Base-by-base conservation (phyloP, 192 early-diverging fungal genomes). In the Cladochytrium replicatum region DNA sequence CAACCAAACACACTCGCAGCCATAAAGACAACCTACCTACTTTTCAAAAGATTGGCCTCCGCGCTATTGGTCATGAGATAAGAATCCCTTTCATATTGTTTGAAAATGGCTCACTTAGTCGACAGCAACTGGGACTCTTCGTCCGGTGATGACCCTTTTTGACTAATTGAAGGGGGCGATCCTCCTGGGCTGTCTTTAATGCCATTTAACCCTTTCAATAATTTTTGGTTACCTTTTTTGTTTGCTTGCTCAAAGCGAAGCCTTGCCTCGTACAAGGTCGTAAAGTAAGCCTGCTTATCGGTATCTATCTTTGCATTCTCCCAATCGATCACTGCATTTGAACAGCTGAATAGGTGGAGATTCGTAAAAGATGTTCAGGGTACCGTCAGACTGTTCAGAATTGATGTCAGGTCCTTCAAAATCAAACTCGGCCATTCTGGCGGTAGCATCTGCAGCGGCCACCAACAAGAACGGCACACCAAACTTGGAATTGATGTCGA, bases 211-310 rank as follows among this genome's bases (percentile, higher is more conserved):
- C 43, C 43, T 44, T 27, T 27, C 13, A 37, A 13, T 13, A 13
- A 15, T 50, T 8, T 52, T 37, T 43, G 6, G 29, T 39, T 44
- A 19, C 27, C 31, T 55, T 24, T 54, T 39, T 29, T 11, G 3
- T 6, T 24, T 41, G 41, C 47, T 31, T 23, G 49, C 19, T 25
- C 29, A 21, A 24, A 22, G 54, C 59, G n/a, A n/a, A n/a, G n/a
- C 24, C 52, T 55, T 2, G 48, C 25, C 39, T 66, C 63, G 13
- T 61, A 57, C 15, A 72, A 34, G 34, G 61, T 64, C 26, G 48
- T 45, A 43, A 67, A 75, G 44, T 63, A 64, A 7, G 46, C 51
- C 46, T 72, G 60, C 45, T 63, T 66, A 30, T 75, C 73, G 13
- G 57, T 52, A 45, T 75, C 73, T 22, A 75, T 54, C 29, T 67